phyloP scores from a whole-genome alignment of 192 early-diverging fungal species.

The Diversispora epigaea region DNA sequence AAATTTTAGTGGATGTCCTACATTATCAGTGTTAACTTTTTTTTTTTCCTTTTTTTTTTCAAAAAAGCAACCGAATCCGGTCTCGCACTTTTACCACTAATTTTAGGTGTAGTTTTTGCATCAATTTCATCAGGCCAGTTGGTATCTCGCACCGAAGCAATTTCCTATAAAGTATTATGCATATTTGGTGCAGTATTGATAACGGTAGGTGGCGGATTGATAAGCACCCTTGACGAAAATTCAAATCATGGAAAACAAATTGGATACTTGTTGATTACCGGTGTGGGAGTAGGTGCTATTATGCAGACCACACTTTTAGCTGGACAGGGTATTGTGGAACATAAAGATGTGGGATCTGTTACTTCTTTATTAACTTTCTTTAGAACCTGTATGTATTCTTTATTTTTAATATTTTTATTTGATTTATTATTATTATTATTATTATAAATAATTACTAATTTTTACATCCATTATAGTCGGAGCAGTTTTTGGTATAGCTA shows the following conservation, averaged over 20 bases:
- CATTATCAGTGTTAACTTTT: not conserved
- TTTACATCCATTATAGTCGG: constrained; percentile 35
- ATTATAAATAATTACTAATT: constrained; percentile 58
- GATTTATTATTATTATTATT: constrained; percentile 29
- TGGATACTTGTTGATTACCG: constrained; percentile 65
- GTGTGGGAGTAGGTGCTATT: constrained; percentile 71
- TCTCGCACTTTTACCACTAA: constrained; percentile 72
- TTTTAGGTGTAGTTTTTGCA: constrained; percentile 64
- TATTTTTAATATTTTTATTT: not conserved
- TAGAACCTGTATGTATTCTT: constrained; percentile 44
- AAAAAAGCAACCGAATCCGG: constrained; percentile 63
- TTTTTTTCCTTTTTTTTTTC: not conserved
- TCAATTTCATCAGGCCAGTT: constrained; percentile 63
- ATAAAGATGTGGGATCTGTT: constrained; percentile 60
- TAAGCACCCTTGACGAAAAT: constrained; percentile 49
- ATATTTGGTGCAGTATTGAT: constrained; percentile 61
- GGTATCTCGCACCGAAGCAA: constrained; percentile 54
- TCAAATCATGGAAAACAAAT: constrained; percentile 51
- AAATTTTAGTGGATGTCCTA: not conserved
- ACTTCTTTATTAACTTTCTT: constrained; percentile 66
- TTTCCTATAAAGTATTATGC: constrained; percentile 59
- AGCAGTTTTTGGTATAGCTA: constrained; percentile 40
- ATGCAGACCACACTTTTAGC: constrained; percentile 70
- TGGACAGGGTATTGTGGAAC: constrained; percentile 64
- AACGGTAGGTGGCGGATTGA: constrained; percentile 59